A percentile compares a stretch with the other conserved stretches of the same genome.
Evolutionary conservation across 116 monocot species (phyloP).

Genomic region (Papilionanthe hybrid): DNA sequence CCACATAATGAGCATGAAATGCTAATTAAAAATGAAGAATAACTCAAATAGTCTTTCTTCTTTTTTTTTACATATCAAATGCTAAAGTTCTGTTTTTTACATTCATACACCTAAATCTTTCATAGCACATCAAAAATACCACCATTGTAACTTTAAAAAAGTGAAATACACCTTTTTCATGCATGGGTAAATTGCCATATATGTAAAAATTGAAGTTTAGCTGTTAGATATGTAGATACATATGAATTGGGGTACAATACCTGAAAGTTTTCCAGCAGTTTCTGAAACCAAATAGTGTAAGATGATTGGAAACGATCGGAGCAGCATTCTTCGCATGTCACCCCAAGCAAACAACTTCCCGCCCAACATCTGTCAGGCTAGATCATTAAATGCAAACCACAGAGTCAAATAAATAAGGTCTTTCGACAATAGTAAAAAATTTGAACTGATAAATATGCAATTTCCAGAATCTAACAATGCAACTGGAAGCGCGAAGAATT

Average conservation of each 20-base stretch:
- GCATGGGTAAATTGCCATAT: too few species aligned
- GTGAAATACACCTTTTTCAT: too few species aligned
- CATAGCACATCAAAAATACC: too few species aligned
- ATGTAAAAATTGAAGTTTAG: too few species aligned
- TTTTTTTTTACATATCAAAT: too few species aligned
- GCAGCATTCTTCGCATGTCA: slow-evolving; percentile 57
- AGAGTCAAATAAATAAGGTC: background rate
- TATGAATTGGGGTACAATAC: slow-evolving; percentile 7
- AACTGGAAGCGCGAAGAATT: background rate
- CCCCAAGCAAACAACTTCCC: slow-evolving; percentile 52
- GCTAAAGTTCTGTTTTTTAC: too few species aligned
- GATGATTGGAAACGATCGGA: slow-evolving; percentile 40
- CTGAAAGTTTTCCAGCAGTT: slow-evolving; percentile 36
- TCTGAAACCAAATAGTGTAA: slow-evolving; percentile 58
- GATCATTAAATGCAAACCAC: slow-evolving; percentile 11
- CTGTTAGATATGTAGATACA: too few species aligned
- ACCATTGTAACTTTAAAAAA: too few species aligned
- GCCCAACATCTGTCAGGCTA: slow-evolving; percentile 67
- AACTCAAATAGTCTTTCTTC: background rate
- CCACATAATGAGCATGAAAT: slow-evolving; percentile 2
- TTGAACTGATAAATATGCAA: background rate
- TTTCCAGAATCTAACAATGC: background rate
- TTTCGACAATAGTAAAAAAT: background rate
- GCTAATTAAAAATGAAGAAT: background rate
- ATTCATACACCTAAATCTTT: too few species aligned